Evolutionary conservation across 2,329 filamentous ascomycete genomes (phyloP).

Genomic region (Arthrobotrys entomopaga): DNA sequence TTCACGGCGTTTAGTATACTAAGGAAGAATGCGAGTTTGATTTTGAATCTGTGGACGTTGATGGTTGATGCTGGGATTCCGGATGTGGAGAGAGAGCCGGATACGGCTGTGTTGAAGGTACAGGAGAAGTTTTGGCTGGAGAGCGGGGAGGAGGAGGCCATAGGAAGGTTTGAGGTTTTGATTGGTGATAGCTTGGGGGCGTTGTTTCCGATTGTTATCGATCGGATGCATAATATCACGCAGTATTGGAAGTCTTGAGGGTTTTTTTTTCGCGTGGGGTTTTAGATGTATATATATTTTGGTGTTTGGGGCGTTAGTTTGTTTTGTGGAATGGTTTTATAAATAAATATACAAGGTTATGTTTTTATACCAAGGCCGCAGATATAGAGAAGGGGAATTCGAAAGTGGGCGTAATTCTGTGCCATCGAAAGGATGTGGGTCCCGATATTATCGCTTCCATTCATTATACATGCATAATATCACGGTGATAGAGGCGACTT

Average conservation of each 20-base stretch:
- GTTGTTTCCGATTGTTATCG: constrained; percentile 91
- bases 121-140: constrained; percentile 94
- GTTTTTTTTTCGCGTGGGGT: neutral
- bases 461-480: too few relatives aligned
- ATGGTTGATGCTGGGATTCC: constrained; percentile 99
- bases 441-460: too few relatives aligned
- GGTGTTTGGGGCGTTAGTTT: too few relatives aligned
- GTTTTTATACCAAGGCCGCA: too few relatives aligned
- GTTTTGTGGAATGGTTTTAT: too few relatives aligned
- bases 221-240: constrained; percentile 90
- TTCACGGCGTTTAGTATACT: constrained; percentile 93
- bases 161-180: constrained; percentile 84
- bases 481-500: too few relatives aligned
- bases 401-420: too few relatives aligned
- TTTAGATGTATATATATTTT: too few relatives aligned
- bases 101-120: constrained; percentile 94
- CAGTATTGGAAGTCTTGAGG: constrained; percentile 84
- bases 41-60: constrained; percentile 92
- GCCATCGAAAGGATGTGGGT: too few relatives aligned
- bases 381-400: too few relatives aligned
- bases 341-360: too few relatives aligned
- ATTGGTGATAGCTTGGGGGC: constrained; percentile 92
- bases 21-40: constrained; percentile 87
- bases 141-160: constrained; percentile 89
- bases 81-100: constrained; percentile 89